These are phyloP conservation scores for Maudiozyma serrabonitensis DNA, from an alignment of 805 yeast species.

Conservation along the genomic window DNA sequence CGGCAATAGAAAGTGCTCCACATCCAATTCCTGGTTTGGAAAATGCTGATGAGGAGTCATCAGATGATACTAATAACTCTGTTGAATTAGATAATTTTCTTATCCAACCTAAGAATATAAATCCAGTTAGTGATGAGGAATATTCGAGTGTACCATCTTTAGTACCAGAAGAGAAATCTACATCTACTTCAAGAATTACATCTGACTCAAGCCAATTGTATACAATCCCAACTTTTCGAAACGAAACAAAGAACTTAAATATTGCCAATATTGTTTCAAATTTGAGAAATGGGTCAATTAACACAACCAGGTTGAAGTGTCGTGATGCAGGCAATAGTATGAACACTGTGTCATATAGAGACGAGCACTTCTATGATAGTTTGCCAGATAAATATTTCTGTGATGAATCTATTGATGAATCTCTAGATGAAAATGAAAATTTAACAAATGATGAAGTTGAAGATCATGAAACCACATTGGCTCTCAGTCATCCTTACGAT, in stretches of 20 bases:
- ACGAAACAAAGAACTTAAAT: constrained; percentile 6
- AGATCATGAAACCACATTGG: no score
- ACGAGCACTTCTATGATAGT: constrained; percentile 14
- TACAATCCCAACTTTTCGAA: constrained; percentile 37
- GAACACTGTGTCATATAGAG: constrained; percentile 6
- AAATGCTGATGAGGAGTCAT: no score
- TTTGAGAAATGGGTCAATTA: constrained; percentile 12
- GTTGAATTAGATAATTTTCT: background rate
- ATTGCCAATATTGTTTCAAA: constrained; percentile 12
- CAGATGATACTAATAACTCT: background rate
- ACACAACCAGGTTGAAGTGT: constrained; percentile 8
- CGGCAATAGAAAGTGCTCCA: no score
- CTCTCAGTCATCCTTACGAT: background rate
- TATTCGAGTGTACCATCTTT: background rate
- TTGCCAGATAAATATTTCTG: constrained; percentile 3
- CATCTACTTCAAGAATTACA: constrained; percentile 1
- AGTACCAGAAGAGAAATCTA: background rate
- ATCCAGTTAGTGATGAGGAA: background rate
- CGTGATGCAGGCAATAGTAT: constrained; percentile 3
- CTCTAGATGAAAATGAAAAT: background rate
- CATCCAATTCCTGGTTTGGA: no score
- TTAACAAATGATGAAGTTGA: background rate
- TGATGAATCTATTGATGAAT: background rate
- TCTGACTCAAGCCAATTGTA: constrained; percentile 7
- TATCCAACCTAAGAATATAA: background rate